Conservation (phyloP, 1,284 basidiomycete genomes). For the Sanghuangporus weigelae region DNA sequence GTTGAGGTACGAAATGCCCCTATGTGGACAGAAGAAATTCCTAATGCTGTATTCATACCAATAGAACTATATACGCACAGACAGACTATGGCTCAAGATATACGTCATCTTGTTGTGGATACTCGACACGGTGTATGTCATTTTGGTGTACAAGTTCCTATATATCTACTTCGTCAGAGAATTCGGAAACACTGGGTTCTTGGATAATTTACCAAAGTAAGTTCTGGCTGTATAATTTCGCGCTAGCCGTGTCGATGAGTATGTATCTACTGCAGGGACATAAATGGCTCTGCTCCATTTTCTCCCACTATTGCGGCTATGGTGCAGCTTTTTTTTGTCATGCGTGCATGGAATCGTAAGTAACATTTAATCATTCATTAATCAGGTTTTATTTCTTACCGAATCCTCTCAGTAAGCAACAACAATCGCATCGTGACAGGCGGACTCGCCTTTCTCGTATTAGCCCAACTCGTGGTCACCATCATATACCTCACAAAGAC, state of each 20-base stretch:
- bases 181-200: conserved; percentile 1
- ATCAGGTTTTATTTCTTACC: background rate
- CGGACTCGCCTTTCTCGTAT: background rate
- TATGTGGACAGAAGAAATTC: background rate
- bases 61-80: background rate
- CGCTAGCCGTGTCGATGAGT: background rate
- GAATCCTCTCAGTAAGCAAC: conserved; percentile 2
- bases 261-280: background rate
- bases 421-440: background rate
- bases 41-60: background rate
- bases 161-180: conserved; percentile 10
- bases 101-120: conserved; percentile 7
- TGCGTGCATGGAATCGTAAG: background rate
- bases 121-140: conserved; percentile 12
- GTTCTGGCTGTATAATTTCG: background rate
- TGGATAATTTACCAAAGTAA: background rate
- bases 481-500: background rate
- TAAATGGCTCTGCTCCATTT: background rate
- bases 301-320: background rate
- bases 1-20: background rate
- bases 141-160: conserved; percentile 4
- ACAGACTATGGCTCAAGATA: conserved; percentile 4
- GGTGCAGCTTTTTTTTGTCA: background rate
- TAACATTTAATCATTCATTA: background rate
- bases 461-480: background rate